Evolutionary conservation across 2,329 filamentous ascomycete genomes (phyloP), one percentile per base, ranked within the genome.

Genomic region (Chaetomiaceae sp.): DNA sequence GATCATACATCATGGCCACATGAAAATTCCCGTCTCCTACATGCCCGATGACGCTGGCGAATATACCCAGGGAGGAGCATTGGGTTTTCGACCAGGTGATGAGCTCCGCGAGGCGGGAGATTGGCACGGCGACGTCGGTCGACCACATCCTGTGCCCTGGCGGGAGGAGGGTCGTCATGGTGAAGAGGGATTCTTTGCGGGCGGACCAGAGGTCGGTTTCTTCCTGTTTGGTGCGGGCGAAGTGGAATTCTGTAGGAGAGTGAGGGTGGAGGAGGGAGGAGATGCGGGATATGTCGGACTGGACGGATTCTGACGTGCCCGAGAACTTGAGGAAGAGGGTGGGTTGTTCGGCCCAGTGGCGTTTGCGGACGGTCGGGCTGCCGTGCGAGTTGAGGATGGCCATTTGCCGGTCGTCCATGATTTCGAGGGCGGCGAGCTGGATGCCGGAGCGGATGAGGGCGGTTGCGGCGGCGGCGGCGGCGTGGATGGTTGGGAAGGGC

Each of bases 41-140:
- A 64, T 87, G 84, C 0, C 84, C 84, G 2, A 87, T 76, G 27
- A 87, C 84, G 17, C 74, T 75, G 5, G 77, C 80, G 34, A 81
- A 73, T 4, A 87, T 67, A 0, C 82, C 82, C 38, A 76, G 77
- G 61, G 74, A 71, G n/a, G 63, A 65, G 34, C 84, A 76, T 58
- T 85, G 78, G 15, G 72, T 71, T 64, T 88, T 87, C 1, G 85
- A 88, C 45, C 81, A 75, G 58, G 83, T 70, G 45, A 91, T 88
- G 50, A 91, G 85, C 59, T 87, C 82, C 1, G 87, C 82, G 57
- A 92, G 71, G 36, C 77, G 75, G 15, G 83, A 88, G 44, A 91
- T 82, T 0, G 88, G 88, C 0, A 91, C 88, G 0, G 88, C 88
- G 19, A 91, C 88, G 65, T 92, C 88, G 0, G 88, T 92, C 0